Base-by-base conservation (phyloP, 2,329 filamentous ascomycete genomes). In the Chaetomiaceae sp. region DNA sequence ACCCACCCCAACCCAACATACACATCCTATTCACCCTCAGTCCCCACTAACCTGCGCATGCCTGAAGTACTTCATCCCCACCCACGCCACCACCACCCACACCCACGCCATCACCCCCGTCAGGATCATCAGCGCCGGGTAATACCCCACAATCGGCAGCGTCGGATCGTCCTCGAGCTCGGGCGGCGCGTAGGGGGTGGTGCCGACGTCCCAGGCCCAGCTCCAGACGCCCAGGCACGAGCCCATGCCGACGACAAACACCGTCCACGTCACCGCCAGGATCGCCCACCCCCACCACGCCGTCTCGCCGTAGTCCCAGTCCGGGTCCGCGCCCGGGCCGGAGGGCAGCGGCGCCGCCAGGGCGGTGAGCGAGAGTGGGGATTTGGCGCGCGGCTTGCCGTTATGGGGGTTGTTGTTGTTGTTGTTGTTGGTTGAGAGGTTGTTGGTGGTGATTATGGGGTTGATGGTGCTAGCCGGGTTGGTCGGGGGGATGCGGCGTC, bases 271-370 rank as follows among this genome's bases (percentile, higher is more conserved):
- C 38, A 88, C 84, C 33, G 86, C 70, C 26, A 98, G 72, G 38
- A 98, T 84, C 7, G 95, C 84, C 88, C 91, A 98, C 1, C 93
- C 93, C 91, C 93, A 98, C 83, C 88, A 95, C 59, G 93, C 90
- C 1, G 93, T 98, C 69, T 96, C 90, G 34, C 84, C 81, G 62
- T 97, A 96, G 67, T 95, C 88, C 83, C 88, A 93, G 49, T 84
- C 81, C 10, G 68, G 65, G 48, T 72, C 83, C 57, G 67, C 63
- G 12, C 65, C 59, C 9, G 70, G 66, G 7, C 76, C 58, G 14
- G 75, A 68, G 36, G 71, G 72, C 11, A 64, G 52, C 32, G 58
- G 56, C 12, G 79, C 71, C 0, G 78, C 80, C 5, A 83, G 60
- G 0, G 80, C 79, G 1, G 80, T 24, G 22, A 80, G 71, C 0